Base-by-base conservation (phyloP, 805 yeast species). In the Candida fluviatilis region DNA sequence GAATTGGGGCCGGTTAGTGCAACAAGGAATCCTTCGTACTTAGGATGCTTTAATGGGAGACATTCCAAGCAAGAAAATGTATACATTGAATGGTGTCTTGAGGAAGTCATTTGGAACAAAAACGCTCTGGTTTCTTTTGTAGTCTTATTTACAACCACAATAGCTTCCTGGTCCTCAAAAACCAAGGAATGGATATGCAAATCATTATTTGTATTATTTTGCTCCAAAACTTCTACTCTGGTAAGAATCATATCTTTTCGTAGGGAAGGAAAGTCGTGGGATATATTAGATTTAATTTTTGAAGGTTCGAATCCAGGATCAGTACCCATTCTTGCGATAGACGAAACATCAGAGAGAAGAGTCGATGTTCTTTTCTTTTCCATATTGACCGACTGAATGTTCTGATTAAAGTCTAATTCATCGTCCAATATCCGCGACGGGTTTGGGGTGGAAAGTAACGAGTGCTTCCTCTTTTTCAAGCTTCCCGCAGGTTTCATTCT, bases 241-340 rank as follows among this genome's bases (percentile, higher is more conserved):
- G 89, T 78, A 42, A 86, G 61, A n/a, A 82, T 80, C 50, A 82
- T 71, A 54, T 87, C 95, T 48, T 83, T 85, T 28, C 78, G 62
- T 16, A 76, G 55, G 4, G 55, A 46, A 4, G 63, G 54, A 4
- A 58, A 45, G 69, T 78, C 40, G 54, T 38, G 11, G 43, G 41
- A 12, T 38, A 36, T 8, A 35, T 37, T 17, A 37, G 21, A 8
- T 42, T 31, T 50, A 29, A 41, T 45, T 26, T 57, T 61, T 11
- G 52, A 28, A 3, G 46, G 42, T 14, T 60, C 65, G 27, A 51
- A 52, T 3, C 61, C 58, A 16, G 60, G 41, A 29, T 63, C 73
- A 4, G 69, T 58, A 4, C 67, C 67, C 72, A 68, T 66, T 41
- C 74, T 52, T 8, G 70, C 75, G 36, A 71, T 64, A 3, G 75